phyloP scores from a whole-genome alignment of 768 basidiomycete species.

The Ramaria rubella region DNA sequence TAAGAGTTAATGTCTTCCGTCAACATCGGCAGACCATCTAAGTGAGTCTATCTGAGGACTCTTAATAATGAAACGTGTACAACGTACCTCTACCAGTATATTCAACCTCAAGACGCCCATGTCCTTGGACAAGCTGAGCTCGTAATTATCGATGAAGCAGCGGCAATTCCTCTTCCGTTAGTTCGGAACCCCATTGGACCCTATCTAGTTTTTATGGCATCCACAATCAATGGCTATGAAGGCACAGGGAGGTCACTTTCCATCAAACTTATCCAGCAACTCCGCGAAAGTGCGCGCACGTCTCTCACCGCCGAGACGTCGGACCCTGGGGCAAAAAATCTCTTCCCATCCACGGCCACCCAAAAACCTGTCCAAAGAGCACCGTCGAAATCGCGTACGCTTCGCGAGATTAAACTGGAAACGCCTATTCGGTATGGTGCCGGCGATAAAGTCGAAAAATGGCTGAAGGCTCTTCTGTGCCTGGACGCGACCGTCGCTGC shows the following conservation, averaged over 20 bases:
- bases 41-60: constrained; percentile 36
- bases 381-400: constrained; percentile 60
- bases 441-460: constrained; percentile 87
- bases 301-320: constrained; percentile 73
- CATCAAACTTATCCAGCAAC: constrained; percentile 94
- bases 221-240: constrained; percentile 99
- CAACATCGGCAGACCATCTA: constrained; percentile 95
- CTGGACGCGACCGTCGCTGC: constrained; percentile 73
- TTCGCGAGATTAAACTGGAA: constrained; percentile 91
- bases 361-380: constrained; percentile 51
- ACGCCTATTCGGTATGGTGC: constrained; percentile 89
- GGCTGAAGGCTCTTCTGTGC: constrained; percentile 88
- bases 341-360: constrained; percentile 31
- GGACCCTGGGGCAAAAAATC: constrained; percentile 34
- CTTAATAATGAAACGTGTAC: neutral
- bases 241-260: constrained; percentile 98
- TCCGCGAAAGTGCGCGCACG: constrained; percentile 84
- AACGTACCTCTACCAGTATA: constrained; percentile 63
- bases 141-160: constrained; percentile 96
- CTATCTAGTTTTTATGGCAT: constrained; percentile 97
- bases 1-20: constrained; percentile 89
- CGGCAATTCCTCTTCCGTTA: constrained; percentile 93
- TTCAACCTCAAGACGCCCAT: constrained; percentile 96
- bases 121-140: constrained; percentile 97
- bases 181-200: constrained; percentile 89